Evolutionary conservation across 768 basidiomycete genomes (phyloP).

Genomic region (Lactarius hatsudake): DNA sequence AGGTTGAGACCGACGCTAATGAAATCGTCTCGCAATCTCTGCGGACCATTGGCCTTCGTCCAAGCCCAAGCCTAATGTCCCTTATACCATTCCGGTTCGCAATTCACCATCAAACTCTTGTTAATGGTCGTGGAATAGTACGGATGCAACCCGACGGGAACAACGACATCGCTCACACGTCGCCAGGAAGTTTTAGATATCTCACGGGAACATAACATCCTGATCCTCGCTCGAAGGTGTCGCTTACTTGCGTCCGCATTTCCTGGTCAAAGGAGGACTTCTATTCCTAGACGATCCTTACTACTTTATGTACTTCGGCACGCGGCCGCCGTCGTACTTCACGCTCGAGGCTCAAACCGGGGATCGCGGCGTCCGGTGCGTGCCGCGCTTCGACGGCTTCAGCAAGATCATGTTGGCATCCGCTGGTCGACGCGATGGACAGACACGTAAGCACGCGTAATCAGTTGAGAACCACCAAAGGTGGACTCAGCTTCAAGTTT

Average conservation of each 20-base stretch:
- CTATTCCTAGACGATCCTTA: slow-evolving; percentile 68
- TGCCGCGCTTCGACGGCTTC: slow-evolving; percentile 85
- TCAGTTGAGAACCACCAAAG: not conserved
- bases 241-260: slow-evolving; percentile 13
- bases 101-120: slow-evolving; percentile 3
- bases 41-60: slow-evolving; percentile 68
- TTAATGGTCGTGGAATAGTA: slow-evolving; percentile 42
- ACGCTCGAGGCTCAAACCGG: slow-evolving; percentile 49
- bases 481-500: not conserved
- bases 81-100: slow-evolving; percentile 75
- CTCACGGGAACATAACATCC: slow-evolving; percentile 67
- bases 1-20: slow-evolving; percentile 71
- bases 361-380: slow-evolving; percentile 59
- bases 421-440: slow-evolving; percentile 69
- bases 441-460: slow-evolving; percentile 49
- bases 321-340: slow-evolving; percentile 71
- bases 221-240: slow-evolving; percentile 76
- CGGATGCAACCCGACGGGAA: slow-evolving; percentile 85
- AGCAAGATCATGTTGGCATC: slow-evolving; percentile 81
- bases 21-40: slow-evolving; percentile 64
- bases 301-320: slow-evolving; percentile 73
- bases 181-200: slow-evolving; percentile 69
- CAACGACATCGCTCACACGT: slow-evolving; percentile 67
- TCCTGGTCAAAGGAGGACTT: not conserved
- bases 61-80: slow-evolving; percentile 68